phyloP scores from a whole-genome alignment of 805 yeast species.

The Yamadazyma nakazawae region DNA sequence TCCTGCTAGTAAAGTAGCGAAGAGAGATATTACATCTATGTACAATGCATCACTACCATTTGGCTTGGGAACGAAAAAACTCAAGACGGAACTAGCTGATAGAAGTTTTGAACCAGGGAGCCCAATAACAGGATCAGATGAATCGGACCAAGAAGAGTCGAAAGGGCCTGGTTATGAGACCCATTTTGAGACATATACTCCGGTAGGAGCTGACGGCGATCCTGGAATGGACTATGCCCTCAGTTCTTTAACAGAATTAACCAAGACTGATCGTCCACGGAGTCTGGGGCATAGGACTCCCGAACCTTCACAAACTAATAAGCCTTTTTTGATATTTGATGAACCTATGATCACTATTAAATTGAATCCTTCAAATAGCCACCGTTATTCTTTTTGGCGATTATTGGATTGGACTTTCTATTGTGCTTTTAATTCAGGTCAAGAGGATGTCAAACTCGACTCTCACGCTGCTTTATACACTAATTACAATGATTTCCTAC shows the following conservation, averaged over 20 bases:
- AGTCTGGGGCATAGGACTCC: conserved; percentile 1
- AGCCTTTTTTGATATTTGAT: conserved; percentile 24
- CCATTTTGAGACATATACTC: not conserved
- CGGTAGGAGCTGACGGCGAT: not conserved
- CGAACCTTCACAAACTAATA: not conserved
- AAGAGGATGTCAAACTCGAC: not conserved
- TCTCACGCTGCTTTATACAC: conserved; percentile 11
- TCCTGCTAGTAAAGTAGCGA: conserved; percentile 2
- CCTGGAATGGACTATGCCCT: not conserved
- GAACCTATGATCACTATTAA: conserved; percentile 25
- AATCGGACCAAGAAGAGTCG: not conserved
- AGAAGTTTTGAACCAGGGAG: not conserved
- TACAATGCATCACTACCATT: not conserved
- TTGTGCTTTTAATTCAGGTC: conserved; percentile 22
- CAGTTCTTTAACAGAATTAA: not conserved
- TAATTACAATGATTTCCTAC: conserved; percentile 19
- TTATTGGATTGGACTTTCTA: conserved; percentile 34
- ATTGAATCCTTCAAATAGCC: conserved; percentile 13
- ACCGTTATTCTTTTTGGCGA: conserved; percentile 25
- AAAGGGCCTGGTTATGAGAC: not conserved
- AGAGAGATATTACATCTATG: not conserved
- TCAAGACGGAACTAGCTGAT: not conserved
- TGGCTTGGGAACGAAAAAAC: not conserved
- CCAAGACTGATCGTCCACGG: not conserved
- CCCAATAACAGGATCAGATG: not conserved